Evolutionary conservation across 148 eudicot species (phyloP).

Genomic region (Arctostaphylos glauca): DNA sequence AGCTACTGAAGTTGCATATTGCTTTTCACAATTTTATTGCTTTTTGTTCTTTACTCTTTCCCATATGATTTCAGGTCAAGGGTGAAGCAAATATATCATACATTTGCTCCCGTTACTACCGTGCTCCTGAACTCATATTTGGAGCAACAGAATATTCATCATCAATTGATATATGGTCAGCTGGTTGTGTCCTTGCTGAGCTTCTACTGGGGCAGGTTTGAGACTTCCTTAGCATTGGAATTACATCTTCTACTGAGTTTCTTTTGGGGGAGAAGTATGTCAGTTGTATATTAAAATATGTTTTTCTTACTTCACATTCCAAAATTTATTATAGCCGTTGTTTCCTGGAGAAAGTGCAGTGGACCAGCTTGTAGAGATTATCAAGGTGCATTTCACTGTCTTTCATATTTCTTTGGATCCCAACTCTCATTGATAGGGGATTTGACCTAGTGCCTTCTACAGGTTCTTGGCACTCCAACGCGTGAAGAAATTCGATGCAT

Average conservation of each 20-base stretch:
- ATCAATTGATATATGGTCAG: constrained; percentile 55
- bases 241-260: background rate
- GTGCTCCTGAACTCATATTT: constrained; percentile 56
- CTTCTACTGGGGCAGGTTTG: constrained; percentile 52
- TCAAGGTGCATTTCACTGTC: constrained; percentile 31
- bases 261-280: background rate
- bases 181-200: constrained; percentile 54
- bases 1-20: background rate
- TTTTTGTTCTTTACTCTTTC: background rate
- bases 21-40: background rate
- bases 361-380: constrained; percentile 54
- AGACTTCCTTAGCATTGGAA: background rate
- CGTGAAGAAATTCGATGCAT: constrained; percentile 45
- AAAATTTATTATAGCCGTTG: constrained; percentile 34
- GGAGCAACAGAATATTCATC: constrained; percentile 56
- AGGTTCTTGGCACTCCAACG: constrained; percentile 44
- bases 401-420: background rate
- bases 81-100: constrained; percentile 61
- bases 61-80: constrained; percentile 29
- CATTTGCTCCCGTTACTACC: constrained; percentile 52
- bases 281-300: background rate
- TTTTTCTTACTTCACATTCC: constrained; percentile 7
- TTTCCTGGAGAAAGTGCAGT: constrained; percentile 63
- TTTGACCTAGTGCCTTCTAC: background rate
- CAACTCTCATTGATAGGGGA: background rate